These are phyloP conservation scores for Eustoma russellianum DNA, from an alignment of 257 asterid species.

Conservation along the genomic window DNA sequence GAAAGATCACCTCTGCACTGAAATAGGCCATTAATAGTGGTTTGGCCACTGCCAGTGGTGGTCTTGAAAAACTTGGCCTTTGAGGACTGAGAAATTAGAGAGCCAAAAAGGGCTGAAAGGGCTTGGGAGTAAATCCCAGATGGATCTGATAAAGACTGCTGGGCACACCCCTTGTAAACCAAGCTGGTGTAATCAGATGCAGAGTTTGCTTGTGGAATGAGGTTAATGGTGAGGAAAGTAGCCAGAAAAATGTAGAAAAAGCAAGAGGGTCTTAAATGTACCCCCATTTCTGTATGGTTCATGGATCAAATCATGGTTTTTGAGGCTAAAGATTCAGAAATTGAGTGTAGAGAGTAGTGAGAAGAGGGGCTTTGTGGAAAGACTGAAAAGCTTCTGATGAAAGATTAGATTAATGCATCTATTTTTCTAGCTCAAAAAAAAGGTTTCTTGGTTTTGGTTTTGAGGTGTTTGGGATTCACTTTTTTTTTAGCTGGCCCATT, in stretches of 20 bases:
- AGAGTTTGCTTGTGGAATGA: conserved; percentile 39
- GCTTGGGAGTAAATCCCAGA: conserved; percentile 80
- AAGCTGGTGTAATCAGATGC: conserved; percentile 55
- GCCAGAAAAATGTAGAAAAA: conserved; percentile 22
- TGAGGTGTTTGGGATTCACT: conserved; percentile 33
- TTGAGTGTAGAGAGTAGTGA: conserved; percentile 15
- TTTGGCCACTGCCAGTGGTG: conserved; percentile 57
- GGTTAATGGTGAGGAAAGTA: conserved; percentile 28
- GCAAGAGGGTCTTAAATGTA: conserved; percentile 31
- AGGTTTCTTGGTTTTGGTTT: conserved; percentile 26
- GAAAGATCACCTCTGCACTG: conserved; percentile 89
- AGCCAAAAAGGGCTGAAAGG: conserved; percentile 70
- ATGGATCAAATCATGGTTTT: conserved; percentile 43
- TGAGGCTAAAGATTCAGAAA: conserved; percentile 1
- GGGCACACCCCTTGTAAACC: conserved; percentile 92
- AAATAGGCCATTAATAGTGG: conserved; percentile 64
- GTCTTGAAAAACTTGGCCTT: conserved; percentile 68
- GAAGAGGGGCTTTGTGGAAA: conserved; percentile 6
- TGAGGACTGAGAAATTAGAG: conserved; percentile 81
- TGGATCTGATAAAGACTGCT: conserved; percentile 80
- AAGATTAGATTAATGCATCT: conserved; percentile 12
- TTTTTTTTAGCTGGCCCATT: conserved; percentile 18
- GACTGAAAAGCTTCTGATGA: conserved; percentile 21
- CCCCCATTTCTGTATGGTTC: conserved; percentile 48
- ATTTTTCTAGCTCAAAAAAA: conserved; percentile 14